Base-by-base conservation (phyloP, 495 filamentous ascomycete species). In the Lepidopterella palustris region DNA sequence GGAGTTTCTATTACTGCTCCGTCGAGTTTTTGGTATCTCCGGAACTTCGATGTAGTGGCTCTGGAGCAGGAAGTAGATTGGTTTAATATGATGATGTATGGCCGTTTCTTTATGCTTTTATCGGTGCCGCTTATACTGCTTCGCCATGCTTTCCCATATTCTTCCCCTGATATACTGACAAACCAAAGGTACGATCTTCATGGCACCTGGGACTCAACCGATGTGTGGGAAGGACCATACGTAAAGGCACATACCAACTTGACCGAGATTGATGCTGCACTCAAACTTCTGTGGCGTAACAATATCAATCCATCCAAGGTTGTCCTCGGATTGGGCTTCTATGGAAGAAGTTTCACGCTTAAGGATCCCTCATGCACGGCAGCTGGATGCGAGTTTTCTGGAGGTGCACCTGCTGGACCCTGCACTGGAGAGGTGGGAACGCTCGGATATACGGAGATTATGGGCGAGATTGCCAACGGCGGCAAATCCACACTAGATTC, bases 241-340 rank as follows among this genome's bases (percentile, higher is more conserved):
- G 65, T 79, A 8, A 54, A 67, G 0, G 72, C 70, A 0, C 82
- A 85, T 60, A 82, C 80, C 0, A 84, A 85, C 57, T 55, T 83
- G 0, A 83, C 81, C 0, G 82, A 83, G 65, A 84, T 85, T 56
- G 60, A 80, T 11, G 18, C 60, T 2, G 73, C 71, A 0, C 20
- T 79, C 0, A 66, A 82, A 15, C 74, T 85, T 0, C 63, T 83
- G 0, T 83, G 81, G 81, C 65, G 81, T 0, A 76, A 75, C 58
- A 60, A 73, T 26, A 70, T 85, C 6, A 57, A 64, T 3, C 68
- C 79, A 0, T 29, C 47, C 0, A 71, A 79, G 53, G 68, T 84
- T 3, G 58, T 60, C 55, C 49, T 84, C 1, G 81, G 82, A 0
- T 24, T 81, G 0, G 82, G 74, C 2, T 84, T 80, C 59, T 85